Evolutionary conservation across 2,329 filamentous ascomycete genomes (phyloP).

Genomic region (Talaromyces islandicus): DNA sequence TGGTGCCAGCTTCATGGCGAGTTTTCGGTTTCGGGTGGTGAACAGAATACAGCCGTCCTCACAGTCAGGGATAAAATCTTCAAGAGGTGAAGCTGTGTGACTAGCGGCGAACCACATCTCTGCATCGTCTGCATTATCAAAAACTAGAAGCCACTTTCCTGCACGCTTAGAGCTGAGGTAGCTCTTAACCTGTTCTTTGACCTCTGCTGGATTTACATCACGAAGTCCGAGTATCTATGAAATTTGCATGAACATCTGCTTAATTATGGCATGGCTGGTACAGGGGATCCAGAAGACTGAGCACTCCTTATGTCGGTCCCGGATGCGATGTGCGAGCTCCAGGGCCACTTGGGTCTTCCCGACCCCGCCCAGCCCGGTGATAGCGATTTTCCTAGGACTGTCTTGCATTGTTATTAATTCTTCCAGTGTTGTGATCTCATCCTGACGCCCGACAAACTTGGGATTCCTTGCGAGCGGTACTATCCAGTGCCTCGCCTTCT

Average conservation of each 20-base stretch:
- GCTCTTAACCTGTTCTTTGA: constrained; percentile 9
- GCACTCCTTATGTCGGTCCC: constrained; percentile 1
- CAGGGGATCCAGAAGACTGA: constrained; percentile 9
- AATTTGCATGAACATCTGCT: constrained; percentile 12
- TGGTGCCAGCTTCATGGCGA: constrained; percentile 15
- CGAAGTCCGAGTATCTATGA: not conserved
- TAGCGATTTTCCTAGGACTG: not conserved
- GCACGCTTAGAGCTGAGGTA: constrained; percentile 12
- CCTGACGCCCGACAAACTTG: constrained; percentile 11
- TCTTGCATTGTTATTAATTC: not conserved
- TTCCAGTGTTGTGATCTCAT: constrained; percentile 10
- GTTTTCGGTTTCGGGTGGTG: constrained; percentile 21
- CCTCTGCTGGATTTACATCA: constrained; percentile 4
- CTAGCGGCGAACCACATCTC: constrained; percentile 14
- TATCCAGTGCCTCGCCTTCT: constrained; percentile 12
- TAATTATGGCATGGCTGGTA: constrained; percentile 6
- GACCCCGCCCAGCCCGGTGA: constrained; percentile 14
- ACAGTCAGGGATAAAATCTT: constrained; percentile 15
- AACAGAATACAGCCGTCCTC: constrained; percentile 22
- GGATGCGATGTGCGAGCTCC: constrained; percentile 10
- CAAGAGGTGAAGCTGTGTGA: constrained; percentile 1
- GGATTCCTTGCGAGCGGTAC: constrained; percentile 15
- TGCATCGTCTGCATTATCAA: constrained; percentile 26
- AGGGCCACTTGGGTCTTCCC: constrained; percentile 16
- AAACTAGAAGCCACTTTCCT: constrained; percentile 21